phyloP scores from a whole-genome alignment of 495 filamentous ascomycete species.

The Daldinia caldariorum region DNA sequence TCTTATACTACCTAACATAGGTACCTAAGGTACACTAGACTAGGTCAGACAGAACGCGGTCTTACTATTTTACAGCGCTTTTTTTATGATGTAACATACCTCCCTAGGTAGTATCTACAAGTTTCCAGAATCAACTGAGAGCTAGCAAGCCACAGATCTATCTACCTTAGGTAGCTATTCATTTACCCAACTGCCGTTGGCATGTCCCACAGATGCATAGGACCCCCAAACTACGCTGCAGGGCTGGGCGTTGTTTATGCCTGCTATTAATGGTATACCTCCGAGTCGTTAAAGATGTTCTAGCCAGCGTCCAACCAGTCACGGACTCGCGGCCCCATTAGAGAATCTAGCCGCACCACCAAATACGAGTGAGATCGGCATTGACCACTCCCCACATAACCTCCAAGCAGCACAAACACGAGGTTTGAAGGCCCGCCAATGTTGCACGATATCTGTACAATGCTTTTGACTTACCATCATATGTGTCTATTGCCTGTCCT shows the following conservation, averaged over 20 bases:
- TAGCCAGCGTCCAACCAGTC: conserved; percentile 21
- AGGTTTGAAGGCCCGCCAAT: conserved; percentile 30
- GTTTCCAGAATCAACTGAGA: conserved; percentile 34
- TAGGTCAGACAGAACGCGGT: not conserved
- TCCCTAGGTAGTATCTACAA: conserved; percentile 5
- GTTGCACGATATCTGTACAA: conserved; percentile 31
- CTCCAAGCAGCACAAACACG: conserved; percentile 37
- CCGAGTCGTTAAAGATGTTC: conserved; percentile 10
- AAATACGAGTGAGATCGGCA: conserved; percentile 47
- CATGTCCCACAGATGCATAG: conserved; percentile 30
- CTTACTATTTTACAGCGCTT: not conserved
- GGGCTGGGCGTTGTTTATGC: conserved; percentile 20
- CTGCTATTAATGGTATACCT: conserved; percentile 37
- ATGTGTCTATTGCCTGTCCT: conserved; percentile 18
- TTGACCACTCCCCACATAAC: conserved; percentile 31
- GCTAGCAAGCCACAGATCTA: conserved; percentile 2
- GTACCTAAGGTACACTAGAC: too few species aligned
- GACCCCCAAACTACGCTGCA: conserved; percentile 13
- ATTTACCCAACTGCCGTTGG: conserved; percentile 38
- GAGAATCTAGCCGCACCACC: conserved; percentile 32
- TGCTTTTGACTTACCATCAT: conserved; percentile 21
- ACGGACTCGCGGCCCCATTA: conserved; percentile 24
- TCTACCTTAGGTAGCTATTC: too few species aligned
- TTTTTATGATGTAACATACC: not conserved
- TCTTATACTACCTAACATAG: too few species aligned